Conservation (phyloP, 169 alveolate species). For the Plasmodium ovale region DNA sequence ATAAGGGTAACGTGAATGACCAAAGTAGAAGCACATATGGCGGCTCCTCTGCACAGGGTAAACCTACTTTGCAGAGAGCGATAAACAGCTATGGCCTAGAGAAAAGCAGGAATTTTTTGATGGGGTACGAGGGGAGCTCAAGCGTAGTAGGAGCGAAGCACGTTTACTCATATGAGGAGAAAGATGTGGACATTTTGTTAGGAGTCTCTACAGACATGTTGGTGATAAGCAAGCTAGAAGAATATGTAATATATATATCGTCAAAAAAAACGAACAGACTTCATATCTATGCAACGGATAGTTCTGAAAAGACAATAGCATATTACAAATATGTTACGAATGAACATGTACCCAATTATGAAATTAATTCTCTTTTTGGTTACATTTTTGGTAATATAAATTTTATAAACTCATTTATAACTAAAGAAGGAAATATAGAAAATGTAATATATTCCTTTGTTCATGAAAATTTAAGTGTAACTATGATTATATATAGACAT, state of each 20-base stretch:
- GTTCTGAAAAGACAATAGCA: conserved; percentile 7
- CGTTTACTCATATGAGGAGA: conserved; percentile 17
- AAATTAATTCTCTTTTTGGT: conserved; percentile 85
- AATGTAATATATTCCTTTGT: conserved; percentile 21
- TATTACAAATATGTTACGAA: conserved; percentile 25
- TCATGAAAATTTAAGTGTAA: conserved; percentile 35
- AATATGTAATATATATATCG: conserved; percentile 44
- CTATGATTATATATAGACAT: conserved; percentile 8
- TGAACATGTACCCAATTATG: conserved; percentile 45
- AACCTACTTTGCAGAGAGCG: too few relatives aligned
- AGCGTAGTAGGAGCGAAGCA: background rate
- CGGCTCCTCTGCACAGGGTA: too few relatives aligned
- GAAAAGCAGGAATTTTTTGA: background rate
- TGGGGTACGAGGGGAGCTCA: background rate
- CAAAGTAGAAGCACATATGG: background rate
- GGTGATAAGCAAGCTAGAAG: conserved; percentile 15
- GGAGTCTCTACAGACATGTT: conserved; percentile 24
- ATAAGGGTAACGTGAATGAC: background rate
- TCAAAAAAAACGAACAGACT: conserved; percentile 32
- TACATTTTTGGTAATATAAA: conserved; percentile 22
- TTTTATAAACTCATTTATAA: conserved; percentile 40
- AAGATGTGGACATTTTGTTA: conserved; percentile 8
- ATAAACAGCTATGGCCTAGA: too few relatives aligned
- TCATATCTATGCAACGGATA: conserved; percentile 25
- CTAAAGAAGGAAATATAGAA: background rate